These are phyloP conservation scores for Wickerhamiella infanticola DNA, from an alignment of 1,139 yeast species.

Conservation along the genomic window DNA sequence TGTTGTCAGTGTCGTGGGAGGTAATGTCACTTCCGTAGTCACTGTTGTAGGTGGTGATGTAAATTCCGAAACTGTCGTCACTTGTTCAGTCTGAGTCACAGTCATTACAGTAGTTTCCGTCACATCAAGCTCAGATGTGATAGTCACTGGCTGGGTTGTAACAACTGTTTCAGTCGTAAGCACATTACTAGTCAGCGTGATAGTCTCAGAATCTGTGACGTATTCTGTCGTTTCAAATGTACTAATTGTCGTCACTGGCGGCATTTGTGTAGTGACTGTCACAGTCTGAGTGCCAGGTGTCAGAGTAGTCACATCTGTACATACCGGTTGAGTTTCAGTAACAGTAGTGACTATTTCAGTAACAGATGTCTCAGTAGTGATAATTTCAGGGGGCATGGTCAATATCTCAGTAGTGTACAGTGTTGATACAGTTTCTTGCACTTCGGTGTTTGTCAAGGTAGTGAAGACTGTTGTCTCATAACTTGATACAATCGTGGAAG, in stretches of 20 bases:
- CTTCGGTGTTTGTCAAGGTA: not conserved
- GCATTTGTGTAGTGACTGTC: not conserved
- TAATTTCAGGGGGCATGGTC: not conserved
- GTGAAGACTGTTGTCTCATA: not conserved
- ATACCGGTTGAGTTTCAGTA: not conserved
- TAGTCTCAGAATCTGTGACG: not conserved
- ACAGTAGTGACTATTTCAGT: not conserved
- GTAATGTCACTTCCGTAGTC: not conserved
- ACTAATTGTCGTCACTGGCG: not conserved
- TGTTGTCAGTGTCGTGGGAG: constrained; percentile 5
- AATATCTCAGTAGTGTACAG: not conserved
- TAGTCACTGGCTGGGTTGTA: constrained; percentile 2
- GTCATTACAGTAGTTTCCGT: constrained; percentile 2
- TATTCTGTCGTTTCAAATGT: not conserved
- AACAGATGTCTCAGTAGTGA: not conserved
- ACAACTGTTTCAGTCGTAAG: not conserved
- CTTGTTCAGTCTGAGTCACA: not conserved
- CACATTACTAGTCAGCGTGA: not conserved
- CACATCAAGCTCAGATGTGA: not conserved
- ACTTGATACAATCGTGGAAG: not conserved
- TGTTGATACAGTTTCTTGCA: not conserved
- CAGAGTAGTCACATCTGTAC: not conserved
- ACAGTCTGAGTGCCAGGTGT: not conserved
- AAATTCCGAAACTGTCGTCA: not conserved
- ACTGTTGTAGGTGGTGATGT: constrained; percentile 3